These are phyloP conservation scores for Vigna angularis DNA, from an alignment of 306 rosid species.

Conservation along the genomic window DNA sequence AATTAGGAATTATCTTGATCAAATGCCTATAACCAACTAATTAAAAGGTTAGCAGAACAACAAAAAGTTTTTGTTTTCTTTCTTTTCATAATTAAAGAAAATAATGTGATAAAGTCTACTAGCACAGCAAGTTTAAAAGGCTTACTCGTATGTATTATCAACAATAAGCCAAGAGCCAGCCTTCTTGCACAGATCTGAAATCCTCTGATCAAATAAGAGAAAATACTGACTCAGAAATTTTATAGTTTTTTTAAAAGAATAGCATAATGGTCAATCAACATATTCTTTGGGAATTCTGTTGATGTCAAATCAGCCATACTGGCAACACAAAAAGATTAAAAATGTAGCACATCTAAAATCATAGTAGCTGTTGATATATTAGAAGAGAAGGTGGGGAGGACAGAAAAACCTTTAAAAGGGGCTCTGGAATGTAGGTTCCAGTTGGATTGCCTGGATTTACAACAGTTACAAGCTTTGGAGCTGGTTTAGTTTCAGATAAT, in stretches of 20 bases:
- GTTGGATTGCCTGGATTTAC: conserved; percentile 97
- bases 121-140: not conserved
- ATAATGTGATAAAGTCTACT: not conserved
- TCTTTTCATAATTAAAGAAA: conserved; percentile 12
- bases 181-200: conserved; percentile 72
- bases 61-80: not conserved
- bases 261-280: conserved; percentile 22
- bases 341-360: not conserved
- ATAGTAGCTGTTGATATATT: conserved; percentile 4
- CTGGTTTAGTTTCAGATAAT: conserved; percentile 75
- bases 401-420: conserved; percentile 78
- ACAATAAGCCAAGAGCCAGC: conserved; percentile 89
- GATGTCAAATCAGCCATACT: not conserved
- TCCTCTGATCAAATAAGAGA: conserved; percentile 68
- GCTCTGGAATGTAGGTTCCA: conserved; percentile 90
- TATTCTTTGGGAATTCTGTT: conserved; percentile 16
- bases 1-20: conserved; percentile 5
- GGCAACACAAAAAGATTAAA: conserved; percentile 3
- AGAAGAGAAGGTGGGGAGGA: not conserved
- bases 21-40: not conserved
- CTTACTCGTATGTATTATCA: conserved; percentile 92
- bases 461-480: conserved; percentile 89
- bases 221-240: conserved; percentile 44
- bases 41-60: not conserved
- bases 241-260: not conserved